These are phyloP conservation scores for Alternaria novae-zelandiae DNA, from an alignment of 2,329 filamentous ascomycete genomes.

Conservation along the genomic window DNA sequence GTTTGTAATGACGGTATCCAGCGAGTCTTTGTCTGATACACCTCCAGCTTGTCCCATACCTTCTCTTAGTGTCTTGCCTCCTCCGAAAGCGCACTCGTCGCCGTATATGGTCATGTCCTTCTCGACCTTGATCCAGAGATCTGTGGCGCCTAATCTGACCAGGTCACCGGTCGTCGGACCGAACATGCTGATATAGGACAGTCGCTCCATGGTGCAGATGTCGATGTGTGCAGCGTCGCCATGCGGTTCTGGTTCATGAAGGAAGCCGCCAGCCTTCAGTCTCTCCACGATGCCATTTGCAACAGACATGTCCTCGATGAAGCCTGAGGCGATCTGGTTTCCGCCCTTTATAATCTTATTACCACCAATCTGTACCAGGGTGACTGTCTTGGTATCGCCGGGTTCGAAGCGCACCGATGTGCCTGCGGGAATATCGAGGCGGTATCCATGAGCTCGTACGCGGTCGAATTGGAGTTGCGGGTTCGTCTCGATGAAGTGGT, in stretches of 20 bases:
- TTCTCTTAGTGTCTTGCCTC: constrained; percentile 90
- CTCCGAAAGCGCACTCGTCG: constrained; percentile 94
- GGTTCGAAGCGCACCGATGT: constrained; percentile 95
- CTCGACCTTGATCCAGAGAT: constrained; percentile 91
- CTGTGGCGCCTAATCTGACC: constrained; percentile 81
- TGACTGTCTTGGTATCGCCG: constrained; percentile 88
- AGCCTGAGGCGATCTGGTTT: constrained; percentile 77
- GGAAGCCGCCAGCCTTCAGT: constrained; percentile 76
- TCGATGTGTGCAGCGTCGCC: constrained; percentile 63
- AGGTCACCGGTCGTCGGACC: constrained; percentile 88
- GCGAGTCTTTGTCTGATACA: constrained; percentile 70
- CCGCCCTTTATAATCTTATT: constrained; percentile 81
- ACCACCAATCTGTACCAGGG: constrained; percentile 86
- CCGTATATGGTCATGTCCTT: constrained; percentile 84
- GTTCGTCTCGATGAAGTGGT: constrained; percentile 96
- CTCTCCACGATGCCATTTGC: constrained; percentile 70
- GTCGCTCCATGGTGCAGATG: constrained; percentile 73
- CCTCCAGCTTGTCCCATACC: constrained; percentile 95
- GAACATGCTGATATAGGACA: constrained; percentile 86
- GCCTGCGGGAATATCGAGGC: constrained; percentile 87
- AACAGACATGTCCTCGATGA: constrained; percentile 67
- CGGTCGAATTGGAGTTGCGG: constrained; percentile 89
- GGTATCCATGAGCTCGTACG: constrained; percentile 78
- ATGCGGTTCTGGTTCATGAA: constrained; percentile 73
- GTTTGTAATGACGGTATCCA: constrained; percentile 89